Conservation (phyloP, 1,139 yeast genomes). For the Nematodospora anomalae region DNA sequence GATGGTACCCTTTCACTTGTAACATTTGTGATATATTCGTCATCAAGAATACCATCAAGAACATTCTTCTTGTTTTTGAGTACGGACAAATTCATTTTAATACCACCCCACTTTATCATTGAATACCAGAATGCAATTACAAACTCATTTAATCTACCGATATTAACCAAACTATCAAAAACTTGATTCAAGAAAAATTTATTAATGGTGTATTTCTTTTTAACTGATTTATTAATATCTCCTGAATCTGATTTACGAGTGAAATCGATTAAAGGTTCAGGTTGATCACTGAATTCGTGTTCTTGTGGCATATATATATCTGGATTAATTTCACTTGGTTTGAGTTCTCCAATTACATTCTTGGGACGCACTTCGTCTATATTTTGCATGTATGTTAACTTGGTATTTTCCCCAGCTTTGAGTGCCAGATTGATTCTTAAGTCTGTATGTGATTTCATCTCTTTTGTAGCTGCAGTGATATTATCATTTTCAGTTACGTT, state of each 20-base stretch:
- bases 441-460: slow-evolving; percentile 18
- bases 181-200: slow-evolving; percentile 32
- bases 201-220: slow-evolving; percentile 19
- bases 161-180: slow-evolving; percentile 32
- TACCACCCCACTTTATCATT: slow-evolving; percentile 34
- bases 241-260: slow-evolving; percentile 19
- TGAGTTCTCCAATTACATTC: slow-evolving; percentile 12
- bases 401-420: not conserved
- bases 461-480: slow-evolving; percentile 7
- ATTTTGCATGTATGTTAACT: slow-evolving; percentile 4
- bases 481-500: slow-evolving; percentile 8
- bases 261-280: slow-evolving; percentile 34
- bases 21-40: slow-evolving; percentile 1
- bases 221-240: not conserved
- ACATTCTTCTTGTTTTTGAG: slow-evolving; percentile 12
- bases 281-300: slow-evolving; percentile 22
- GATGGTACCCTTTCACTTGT: slow-evolving; percentile 1
- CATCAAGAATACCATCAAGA: slow-evolving; percentile 13
- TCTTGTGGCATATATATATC: slow-evolving; percentile 30
- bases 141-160: slow-evolving; percentile 36
- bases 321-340: slow-evolving; percentile 26
- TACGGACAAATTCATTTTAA: slow-evolving; percentile 14
- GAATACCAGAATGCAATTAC: slow-evolving; percentile 31
- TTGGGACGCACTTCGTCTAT: slow-evolving; percentile 17
- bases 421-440: slow-evolving; percentile 14